Conservation (phyloP, 2,329 filamentous ascomycete species). For the Leptodontidium sp. region DNA sequence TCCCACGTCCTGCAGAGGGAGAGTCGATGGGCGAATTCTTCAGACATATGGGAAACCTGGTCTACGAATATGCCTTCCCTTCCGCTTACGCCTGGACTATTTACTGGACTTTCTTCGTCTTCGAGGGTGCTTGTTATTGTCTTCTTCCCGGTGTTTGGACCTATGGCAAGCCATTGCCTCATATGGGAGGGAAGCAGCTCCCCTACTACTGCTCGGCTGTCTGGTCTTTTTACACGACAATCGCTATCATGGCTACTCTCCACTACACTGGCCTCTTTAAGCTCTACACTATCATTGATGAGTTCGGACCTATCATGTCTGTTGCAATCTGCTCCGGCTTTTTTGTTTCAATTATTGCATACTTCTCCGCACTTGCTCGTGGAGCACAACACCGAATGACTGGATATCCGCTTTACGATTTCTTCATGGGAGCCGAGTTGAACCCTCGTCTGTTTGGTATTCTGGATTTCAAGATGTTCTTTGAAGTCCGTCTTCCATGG, state of each 20-base stretch:
- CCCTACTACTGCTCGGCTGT: constrained; percentile 95
- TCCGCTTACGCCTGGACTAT: constrained; percentile 84
- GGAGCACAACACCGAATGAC: constrained; percentile 94
- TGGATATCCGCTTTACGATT: constrained; percentile 81
- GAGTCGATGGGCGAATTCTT: constrained; percentile 77
- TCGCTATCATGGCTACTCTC: constrained; percentile 72
- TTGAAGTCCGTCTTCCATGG: constrained; percentile 91
- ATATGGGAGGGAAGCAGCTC: constrained; percentile 84
- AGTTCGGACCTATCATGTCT: constrained; percentile 92
- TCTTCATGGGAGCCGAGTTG: constrained; percentile 89
- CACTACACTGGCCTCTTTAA: constrained; percentile 88
- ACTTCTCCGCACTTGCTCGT: constrained; percentile 81
- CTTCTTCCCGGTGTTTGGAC: constrained; percentile 86
- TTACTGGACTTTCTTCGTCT: constrained; percentile 93
- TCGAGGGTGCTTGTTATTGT: constrained; percentile 85
- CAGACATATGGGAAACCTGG: constrained; percentile 72
- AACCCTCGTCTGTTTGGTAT: constrained; percentile 87
- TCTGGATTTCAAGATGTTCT: constrained; percentile 95
- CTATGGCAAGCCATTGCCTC: constrained; percentile 86
- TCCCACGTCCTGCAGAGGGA: constrained; percentile 72
- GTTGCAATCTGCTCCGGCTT: constrained; percentile 94
- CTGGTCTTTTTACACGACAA: constrained; percentile 86
- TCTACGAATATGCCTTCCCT: constrained; percentile 87
- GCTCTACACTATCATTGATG: constrained; percentile 90
- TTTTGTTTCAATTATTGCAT: constrained; percentile 82